Percentiles rank a stretch among this genome's conserved stretches.
phyloP scores from a whole-genome alignment of 2,329 filamentous ascomycete genomes.

The Verticillium albo-atrum region DNA sequence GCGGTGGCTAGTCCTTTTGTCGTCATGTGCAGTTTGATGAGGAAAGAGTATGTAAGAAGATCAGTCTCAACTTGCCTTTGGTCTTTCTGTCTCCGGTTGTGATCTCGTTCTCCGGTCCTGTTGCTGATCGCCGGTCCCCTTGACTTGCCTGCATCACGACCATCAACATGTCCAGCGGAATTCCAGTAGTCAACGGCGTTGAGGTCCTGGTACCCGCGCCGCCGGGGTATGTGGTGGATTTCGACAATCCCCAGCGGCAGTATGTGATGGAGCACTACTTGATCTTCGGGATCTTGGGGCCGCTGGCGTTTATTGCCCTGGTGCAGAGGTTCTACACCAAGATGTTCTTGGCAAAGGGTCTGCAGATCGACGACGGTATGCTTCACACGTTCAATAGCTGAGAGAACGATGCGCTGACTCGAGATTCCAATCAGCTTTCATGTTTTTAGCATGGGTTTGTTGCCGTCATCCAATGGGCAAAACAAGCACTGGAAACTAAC shows the following conservation, averaged over 20 bases:
- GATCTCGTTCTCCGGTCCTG: not conserved
- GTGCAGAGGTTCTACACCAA: slow-evolving; percentile 21
- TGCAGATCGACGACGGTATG: slow-evolving; percentile 17
- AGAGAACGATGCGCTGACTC: not conserved
- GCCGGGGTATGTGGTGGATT: slow-evolving; percentile 18
- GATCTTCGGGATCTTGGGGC: slow-evolving; percentile 12
- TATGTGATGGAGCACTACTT: slow-evolving; percentile 15
- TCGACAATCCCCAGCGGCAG: slow-evolving; percentile 16
- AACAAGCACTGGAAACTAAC: not conserved
- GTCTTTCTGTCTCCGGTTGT: not conserved
- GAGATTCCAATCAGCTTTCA: slow-evolving; percentile 4
- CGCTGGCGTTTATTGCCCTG: slow-evolving; percentile 11
- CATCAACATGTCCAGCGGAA: slow-evolving; percentile 5
- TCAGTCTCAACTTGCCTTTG: not conserved
- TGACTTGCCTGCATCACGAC: not conserved
- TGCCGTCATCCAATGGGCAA: not conserved
- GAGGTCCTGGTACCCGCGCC: slow-evolving; percentile 6
- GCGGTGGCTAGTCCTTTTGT: not conserved
- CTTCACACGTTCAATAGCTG: not conserved
- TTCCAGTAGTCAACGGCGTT: slow-evolving; percentile 5
- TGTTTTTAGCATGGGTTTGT: slow-evolving; percentile 11
- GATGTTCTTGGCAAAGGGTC: slow-evolving; percentile 15
- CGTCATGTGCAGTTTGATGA: not conserved
- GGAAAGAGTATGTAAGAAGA: not conserved
- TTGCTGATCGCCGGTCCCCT: not conserved